Base-by-base conservation (phyloP, 768 basidiomycete genomes). In the Gautieria morchelliformis region DNA sequence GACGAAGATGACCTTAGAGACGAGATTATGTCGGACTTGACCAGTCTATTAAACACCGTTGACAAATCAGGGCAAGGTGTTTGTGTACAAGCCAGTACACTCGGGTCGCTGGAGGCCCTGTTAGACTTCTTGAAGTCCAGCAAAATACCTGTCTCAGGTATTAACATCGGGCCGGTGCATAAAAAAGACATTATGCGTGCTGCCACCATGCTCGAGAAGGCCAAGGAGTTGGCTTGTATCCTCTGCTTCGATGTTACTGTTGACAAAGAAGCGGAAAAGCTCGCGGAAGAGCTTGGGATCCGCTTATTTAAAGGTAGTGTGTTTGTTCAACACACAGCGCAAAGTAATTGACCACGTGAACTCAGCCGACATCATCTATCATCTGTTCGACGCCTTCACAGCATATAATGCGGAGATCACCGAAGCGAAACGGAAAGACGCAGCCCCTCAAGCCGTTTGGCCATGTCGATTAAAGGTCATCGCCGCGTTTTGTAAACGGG, bases 31-130 rank as follows among this genome's bases (percentile, higher is more conserved):
- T 85, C 90, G 15, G 96, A 98, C 68, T 75, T 99, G 35, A 92
- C 91, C 12, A 82, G 87, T 7, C 74, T 99, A 45, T 75, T 92
- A 57, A 87, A 89, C 63, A 93, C 84, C 63, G 88, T 97, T 66
- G 93, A 95, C 74, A 94, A 93, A 71, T 87, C 87, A 5, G 95
- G 93, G n/a, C 84, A 85, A 32, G 96, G 96, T 61, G 95, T 99
- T 59, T 96, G 90, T 64, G 96, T 99, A 11, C 96, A 98, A 68
- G 92, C 96, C 5, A 93, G 90, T 53, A 99, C 96, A 5, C 81
- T 99, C 41, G 96, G 96, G 58, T 96, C 96, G 12, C 79, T 99
- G 40, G 96, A 99, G 70, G 96, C 96, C 1, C 75, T 99, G 56
- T 78, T 99, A 50, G 95, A 97, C 63, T 98, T 98, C 84, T 76